Conservation (phyloP, 805 yeast species). For the Blastobotrys peoriensis region DNA sequence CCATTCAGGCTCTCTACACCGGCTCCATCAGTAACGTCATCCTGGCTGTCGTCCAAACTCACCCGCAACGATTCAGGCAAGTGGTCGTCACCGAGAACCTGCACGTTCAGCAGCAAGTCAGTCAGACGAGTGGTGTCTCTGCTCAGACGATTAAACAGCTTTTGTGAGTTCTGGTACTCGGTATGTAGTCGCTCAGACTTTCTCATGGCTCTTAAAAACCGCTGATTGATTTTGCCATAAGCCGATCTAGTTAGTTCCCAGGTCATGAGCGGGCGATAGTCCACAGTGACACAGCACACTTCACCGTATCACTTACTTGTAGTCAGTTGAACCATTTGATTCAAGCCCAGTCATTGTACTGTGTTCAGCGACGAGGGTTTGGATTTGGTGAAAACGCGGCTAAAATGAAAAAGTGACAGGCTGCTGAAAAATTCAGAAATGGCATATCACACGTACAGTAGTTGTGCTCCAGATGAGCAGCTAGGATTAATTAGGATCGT, state of each 20-base stretch:
- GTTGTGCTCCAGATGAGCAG: too few relatives aligned
- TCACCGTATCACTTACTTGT: too few relatives aligned
- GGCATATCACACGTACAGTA: too few relatives aligned
- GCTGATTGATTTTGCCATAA: constrained; percentile 14
- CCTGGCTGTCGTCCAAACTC: constrained; percentile 1
- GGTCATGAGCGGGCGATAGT: too few relatives aligned
- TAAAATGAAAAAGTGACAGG: too few relatives aligned
- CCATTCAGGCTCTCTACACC: neutral
- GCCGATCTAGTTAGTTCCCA: neutral
- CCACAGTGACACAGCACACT: too few relatives aligned
- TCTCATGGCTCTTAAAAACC: constrained; percentile 15
- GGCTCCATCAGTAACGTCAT: neutral
- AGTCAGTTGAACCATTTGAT: too few relatives aligned
- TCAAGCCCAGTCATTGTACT: too few relatives aligned
- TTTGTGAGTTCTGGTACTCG: constrained; percentile 8
- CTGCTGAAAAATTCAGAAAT: too few relatives aligned
- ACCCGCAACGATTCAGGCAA: constrained; percentile 7
- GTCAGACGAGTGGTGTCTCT: constrained; percentile 18
- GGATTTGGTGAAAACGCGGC: too few relatives aligned
- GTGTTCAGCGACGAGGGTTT: too few relatives aligned
- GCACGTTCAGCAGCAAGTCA: constrained; percentile 10
- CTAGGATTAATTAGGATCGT: too few relatives aligned
- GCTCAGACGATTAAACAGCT: constrained; percentile 15
- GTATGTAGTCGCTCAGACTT: constrained; percentile 14
- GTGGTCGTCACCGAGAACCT: constrained; percentile 8